A percentile compares a stretch with the other conserved stretches of the same genome.
phyloP scores from a whole-genome alignment of 2,329 filamentous ascomycete genomes.

The Ceratocystiopsis brevicomis region DNA sequence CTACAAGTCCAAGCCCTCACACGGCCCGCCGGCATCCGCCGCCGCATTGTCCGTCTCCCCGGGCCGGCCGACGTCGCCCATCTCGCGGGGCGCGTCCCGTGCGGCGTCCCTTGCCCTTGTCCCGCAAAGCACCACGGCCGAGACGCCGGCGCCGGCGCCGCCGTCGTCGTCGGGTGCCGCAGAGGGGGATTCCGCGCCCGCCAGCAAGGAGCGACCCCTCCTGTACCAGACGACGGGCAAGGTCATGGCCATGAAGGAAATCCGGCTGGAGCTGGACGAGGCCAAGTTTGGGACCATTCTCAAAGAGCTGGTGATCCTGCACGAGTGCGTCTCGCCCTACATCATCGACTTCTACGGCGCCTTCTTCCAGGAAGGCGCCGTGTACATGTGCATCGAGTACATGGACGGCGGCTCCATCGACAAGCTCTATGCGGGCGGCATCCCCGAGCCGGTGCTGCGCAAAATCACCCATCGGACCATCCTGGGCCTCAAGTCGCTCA shows the following conservation, averaged over 20 bases:
- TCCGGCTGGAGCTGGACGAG: constrained; percentile 85
- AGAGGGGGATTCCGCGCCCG: not conserved
- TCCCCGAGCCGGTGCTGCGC: constrained; percentile 70
- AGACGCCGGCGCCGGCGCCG: too few relatives aligned
- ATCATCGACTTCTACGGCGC: constrained; percentile 98
- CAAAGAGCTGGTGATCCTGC: constrained; percentile 90
- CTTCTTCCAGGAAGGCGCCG: constrained; percentile 95
- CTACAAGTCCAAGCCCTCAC: constrained; percentile 17
- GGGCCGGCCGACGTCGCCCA: constrained; percentile 12
- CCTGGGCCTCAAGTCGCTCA: constrained; percentile 78
- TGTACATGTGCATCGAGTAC: constrained; percentile 98
- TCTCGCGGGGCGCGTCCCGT: too few relatives aligned
- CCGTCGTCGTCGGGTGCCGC: too few relatives aligned
- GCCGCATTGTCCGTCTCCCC: constrained; percentile 8
- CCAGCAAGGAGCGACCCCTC: not conserved
- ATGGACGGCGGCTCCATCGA: constrained; percentile 98
- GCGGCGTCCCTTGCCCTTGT: too few relatives aligned
- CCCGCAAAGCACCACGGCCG: too few relatives aligned
- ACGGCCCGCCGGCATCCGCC: not conserved
- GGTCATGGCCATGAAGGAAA: constrained; percentile 99
- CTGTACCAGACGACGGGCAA: constrained; percentile 42
- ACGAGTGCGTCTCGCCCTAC: constrained; percentile 85
- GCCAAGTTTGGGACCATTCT: constrained; percentile 93
- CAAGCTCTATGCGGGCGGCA: constrained; percentile 78
- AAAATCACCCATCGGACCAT: constrained; percentile 85